Conservation (phyloP, 2,329 filamentous ascomycete genomes). For the Boeremia lycopersici region DNA sequence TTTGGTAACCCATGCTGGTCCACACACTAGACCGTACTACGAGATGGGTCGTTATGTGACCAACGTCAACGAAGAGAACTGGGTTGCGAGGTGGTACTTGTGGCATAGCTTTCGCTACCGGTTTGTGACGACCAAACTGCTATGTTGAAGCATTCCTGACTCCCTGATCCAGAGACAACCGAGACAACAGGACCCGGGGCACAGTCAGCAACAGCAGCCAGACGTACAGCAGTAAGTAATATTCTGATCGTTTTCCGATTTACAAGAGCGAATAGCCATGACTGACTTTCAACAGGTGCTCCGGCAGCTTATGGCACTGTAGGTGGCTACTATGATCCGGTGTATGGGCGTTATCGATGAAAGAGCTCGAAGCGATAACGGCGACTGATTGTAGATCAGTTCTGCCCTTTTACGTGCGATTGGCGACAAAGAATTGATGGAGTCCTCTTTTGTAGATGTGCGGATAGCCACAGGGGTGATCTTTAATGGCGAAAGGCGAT, state of each 20-base stretch:
- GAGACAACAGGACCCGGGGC: conserved; percentile 23
- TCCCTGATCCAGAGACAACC: conserved; percentile 40
- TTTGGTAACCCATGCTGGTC: conserved; percentile 49
- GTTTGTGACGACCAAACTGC: conserved; percentile 10
- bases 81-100: conserved; percentile 59
- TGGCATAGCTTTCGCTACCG: conserved; percentile 59
- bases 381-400: not conserved
- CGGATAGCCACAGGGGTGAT: not conserved
- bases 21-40: conserved; percentile 50
- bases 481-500: not conserved
- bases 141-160: not conserved
- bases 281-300: conserved; percentile 6
- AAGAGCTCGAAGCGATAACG: not conserved
- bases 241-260: not conserved
- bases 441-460: conserved; percentile 29
- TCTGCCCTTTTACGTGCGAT: too few species aligned
- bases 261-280: conserved; percentile 3
- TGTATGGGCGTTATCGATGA: conserved; percentile 28
- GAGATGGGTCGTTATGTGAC: conserved; percentile 50
- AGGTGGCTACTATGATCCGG: conserved; percentile 32
- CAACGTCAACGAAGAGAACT: conserved; percentile 53
- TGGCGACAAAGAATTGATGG: not conserved
- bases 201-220: conserved; percentile 2
- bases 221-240: conserved; percentile 4
- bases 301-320: conserved; percentile 4